Evolutionary conservation across 192 early-diverging fungal genomes (phyloP).

Genomic region (Lobosporangium transversale): DNA sequence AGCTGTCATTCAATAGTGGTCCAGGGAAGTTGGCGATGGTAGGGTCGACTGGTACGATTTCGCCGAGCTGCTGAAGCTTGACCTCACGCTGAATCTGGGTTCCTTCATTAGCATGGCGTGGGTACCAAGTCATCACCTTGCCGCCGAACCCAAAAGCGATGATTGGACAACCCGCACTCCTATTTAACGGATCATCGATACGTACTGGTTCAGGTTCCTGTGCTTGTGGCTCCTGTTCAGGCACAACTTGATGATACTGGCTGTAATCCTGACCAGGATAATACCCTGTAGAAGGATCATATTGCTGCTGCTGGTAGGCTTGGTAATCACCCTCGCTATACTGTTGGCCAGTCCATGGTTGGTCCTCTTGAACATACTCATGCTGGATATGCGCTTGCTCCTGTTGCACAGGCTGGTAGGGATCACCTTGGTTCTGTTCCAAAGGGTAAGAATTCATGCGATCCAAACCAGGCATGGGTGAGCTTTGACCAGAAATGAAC

Average conservation of each 20-base stretch:
- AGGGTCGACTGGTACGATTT: constrained; percentile 49
- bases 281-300: constrained; percentile 30
- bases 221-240: constrained; percentile 25
- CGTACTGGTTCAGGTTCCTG: constrained; percentile 23
- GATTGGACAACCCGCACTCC: constrained; percentile 64
- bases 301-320: constrained; percentile 27
- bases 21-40: constrained; percentile 54
- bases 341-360: constrained; percentile 15
- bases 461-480: constrained; percentile 32
- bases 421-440: constrained; percentile 9
- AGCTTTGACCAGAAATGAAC: constrained; percentile 9
- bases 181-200: constrained; percentile 53
- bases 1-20: constrained; percentile 68
- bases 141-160: constrained; percentile 85
- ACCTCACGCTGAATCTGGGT: background rate
- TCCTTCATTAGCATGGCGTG: background rate
- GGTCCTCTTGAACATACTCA: constrained; percentile 21
- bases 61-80: background rate
- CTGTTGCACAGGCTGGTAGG: constrained; percentile 17
- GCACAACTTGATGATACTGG: constrained; percentile 31
- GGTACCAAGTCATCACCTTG: constrained; percentile 55
- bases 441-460: constrained; percentile 41
- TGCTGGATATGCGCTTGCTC: constrained; percentile 1
- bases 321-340: constrained; percentile 31
- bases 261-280: constrained; percentile 18